Conservation (phyloP, 805 yeast genomes). For the Cyberlindnera suaveolens region DNA sequence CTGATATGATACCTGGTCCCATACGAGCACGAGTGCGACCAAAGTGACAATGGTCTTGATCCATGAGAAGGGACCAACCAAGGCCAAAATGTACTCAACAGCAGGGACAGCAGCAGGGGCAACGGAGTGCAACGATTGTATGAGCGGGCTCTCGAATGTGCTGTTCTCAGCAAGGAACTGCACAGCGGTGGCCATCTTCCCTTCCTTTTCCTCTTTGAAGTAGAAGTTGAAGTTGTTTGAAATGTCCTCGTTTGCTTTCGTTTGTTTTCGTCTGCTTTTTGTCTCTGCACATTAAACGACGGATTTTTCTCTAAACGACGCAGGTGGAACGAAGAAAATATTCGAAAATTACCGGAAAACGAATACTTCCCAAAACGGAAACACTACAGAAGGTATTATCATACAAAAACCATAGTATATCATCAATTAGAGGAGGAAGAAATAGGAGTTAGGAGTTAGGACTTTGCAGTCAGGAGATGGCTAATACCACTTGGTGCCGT, state of each 20-base stretch:
- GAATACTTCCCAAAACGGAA: too few species aligned
- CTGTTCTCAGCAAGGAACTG: conserved; percentile 15
- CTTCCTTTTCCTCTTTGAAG: not conserved
- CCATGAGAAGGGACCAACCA: conserved; percentile 36
- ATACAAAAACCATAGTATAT: too few species aligned
- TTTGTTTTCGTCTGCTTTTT: not conserved
- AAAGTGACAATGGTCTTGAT: conserved; percentile 44
- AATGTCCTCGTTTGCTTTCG: not conserved
- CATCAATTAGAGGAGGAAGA: too few species aligned
- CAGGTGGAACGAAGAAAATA: too few species aligned
- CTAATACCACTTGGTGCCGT: conserved; percentile 29
- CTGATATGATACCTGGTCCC: conserved; percentile 77
- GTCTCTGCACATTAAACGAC: not conserved
- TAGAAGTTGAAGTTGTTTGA: too few species aligned
- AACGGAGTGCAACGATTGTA: conserved; percentile 8
- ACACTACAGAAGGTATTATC: too few species aligned
- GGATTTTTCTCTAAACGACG: too few species aligned
- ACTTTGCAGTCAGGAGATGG: too few species aligned
- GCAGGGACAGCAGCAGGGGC: conserved; percentile 1
- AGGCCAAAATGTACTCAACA: conserved; percentile 3
- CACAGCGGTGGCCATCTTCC: conserved; percentile 19
- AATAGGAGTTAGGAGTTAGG: too few species aligned
- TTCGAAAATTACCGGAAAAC: too few species aligned
- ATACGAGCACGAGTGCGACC: conserved; percentile 43
- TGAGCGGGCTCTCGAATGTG: conserved; percentile 10